Base-by-base conservation (phyloP, 192 early-diverging fungal genomes). In the Diversispora epigaea region DNA sequence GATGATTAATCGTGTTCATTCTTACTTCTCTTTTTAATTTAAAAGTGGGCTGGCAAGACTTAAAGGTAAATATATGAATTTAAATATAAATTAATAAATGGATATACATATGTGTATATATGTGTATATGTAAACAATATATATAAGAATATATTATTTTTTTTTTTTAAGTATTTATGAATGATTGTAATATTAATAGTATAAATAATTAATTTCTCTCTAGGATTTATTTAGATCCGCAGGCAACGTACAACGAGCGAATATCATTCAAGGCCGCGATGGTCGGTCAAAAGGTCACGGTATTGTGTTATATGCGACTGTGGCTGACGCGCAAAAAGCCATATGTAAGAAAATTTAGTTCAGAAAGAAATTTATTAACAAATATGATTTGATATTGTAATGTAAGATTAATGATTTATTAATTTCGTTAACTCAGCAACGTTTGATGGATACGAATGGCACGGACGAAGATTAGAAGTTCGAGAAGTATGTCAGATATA, bases 241-340 rank as follows among this genome's bases (percentile, higher is more conserved):
- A 32, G 90, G 89, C 50, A 77, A 73, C 21, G 86, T 89, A 6
- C 80, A 85, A 47, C 86, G 88, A 17, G 84, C 86, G 55, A 86
- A 91, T 70, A 84, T 90, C 25, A 81, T 83, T 74, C 77, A 67
- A 65, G 78, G 79, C 41, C 70, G 78, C 9, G 82, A 83, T 56
- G 81, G 89, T 41, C 78, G 86, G 17, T 90, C 89, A 41, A 91
- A 89, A 79, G 90, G 90, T 14, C 89, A 88, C 67, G 89, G 87
- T 7, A 89, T 85, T 8, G 86, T 91, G 17, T 71, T 84, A 17
- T 89, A 87, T 80, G 82, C 79, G 56, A 85, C 86, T 11, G 73
- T 83, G 4, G 86, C 85, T 10, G 90, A 89, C 22, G 89, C 90
- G 43, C 76, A 83, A 50, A 88, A 81, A 67, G 90, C 89, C 44